These are phyloP conservation scores for Vachellia pachyceras DNA, from an alignment of 306 rosid genomes.

Conservation along the genomic window DNA sequence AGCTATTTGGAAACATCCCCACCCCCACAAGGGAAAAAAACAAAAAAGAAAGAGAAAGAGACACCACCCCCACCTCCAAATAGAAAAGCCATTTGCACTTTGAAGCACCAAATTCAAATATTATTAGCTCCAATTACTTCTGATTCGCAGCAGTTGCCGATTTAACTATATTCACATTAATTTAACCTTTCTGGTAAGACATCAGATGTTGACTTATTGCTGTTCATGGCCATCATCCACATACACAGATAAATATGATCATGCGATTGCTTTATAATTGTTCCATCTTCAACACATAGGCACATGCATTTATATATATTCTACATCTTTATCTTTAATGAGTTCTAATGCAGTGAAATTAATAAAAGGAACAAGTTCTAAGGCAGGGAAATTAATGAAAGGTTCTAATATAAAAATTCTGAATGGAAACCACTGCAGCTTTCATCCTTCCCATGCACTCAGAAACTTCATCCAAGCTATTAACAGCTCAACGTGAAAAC, in stretches of 20 bases:
- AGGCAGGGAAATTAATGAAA: not conserved
- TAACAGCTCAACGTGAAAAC: not conserved
- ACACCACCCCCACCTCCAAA: no score
- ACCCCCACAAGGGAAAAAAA: no score
- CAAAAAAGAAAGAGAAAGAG: no score
- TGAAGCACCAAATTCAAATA: not conserved
- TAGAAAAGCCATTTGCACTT: constrained; percentile 2
- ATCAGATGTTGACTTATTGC: not conserved
- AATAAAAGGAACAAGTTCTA: no score
- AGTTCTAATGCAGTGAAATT: no score
- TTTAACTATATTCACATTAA: not conserved
- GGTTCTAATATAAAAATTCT: not conserved
- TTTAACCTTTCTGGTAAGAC: not conserved
- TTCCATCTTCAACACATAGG: not conserved
- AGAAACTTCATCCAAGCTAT: not conserved
- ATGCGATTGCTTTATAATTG: not conserved
- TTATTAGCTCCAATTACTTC: not conserved
- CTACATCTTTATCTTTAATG: no score
- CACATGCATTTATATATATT: not conserved
- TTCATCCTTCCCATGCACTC: not conserved
- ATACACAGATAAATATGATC: not conserved
- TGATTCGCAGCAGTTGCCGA: not conserved
- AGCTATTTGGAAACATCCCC: not conserved
- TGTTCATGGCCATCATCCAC: not conserved
- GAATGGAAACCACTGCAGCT: not conserved